Conservation (phyloP, 495 filamentous ascomycete genomes). For the Hypoxylon fuscum region DNA sequence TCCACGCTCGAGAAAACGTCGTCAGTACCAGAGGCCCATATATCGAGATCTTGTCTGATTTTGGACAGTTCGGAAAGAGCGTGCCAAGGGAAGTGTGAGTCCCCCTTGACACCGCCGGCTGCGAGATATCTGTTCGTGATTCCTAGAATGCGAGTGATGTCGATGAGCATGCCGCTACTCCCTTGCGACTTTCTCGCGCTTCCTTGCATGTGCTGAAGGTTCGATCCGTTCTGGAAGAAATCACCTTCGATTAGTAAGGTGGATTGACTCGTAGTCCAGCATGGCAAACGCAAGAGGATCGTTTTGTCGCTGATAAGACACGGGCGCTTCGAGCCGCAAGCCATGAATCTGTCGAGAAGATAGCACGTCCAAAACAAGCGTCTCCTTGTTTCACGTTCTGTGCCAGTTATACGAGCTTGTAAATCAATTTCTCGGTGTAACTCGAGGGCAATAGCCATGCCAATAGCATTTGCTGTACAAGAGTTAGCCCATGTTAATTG, state of each 20-base stretch:
- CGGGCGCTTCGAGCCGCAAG: slow-evolving; percentile 80
- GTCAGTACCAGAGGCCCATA: slow-evolving; percentile 83
- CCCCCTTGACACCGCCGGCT: slow-evolving; percentile 84
- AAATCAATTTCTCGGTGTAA: slow-evolving; percentile 74
- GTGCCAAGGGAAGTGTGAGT: slow-evolving; percentile 91
- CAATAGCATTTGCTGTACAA: slow-evolving; percentile 72
- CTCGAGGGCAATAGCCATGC: slow-evolving; percentile 82
- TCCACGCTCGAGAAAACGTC: slow-evolving; percentile 80
- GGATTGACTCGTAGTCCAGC: slow-evolving; percentile 66
- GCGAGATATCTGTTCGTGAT: slow-evolving; percentile 86
- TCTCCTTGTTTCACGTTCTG: slow-evolving; percentile 76
- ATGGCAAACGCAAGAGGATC: slow-evolving; percentile 75
- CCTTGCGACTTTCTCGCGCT: slow-evolving; percentile 73
- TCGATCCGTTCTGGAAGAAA: slow-evolving; percentile 77
- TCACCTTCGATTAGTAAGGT: slow-evolving; percentile 73
- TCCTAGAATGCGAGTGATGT: slow-evolving; percentile 81
- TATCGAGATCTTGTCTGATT: slow-evolving; percentile 83
- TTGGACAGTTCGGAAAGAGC: slow-evolving; percentile 83
- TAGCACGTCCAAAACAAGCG: slow-evolving; percentile 87
- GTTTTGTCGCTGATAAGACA: slow-evolving; percentile 78
- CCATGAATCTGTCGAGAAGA: slow-evolving; percentile 80
- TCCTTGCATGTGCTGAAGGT: slow-evolving; percentile 72
- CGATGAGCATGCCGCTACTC: slow-evolving; percentile 77
- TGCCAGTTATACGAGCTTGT: slow-evolving; percentile 61
- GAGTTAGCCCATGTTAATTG: slow-evolving; percentile 7